Base-by-base conservation (phyloP, 176 grass and related monocot genomes). In the Oryza australiensis region DNA sequence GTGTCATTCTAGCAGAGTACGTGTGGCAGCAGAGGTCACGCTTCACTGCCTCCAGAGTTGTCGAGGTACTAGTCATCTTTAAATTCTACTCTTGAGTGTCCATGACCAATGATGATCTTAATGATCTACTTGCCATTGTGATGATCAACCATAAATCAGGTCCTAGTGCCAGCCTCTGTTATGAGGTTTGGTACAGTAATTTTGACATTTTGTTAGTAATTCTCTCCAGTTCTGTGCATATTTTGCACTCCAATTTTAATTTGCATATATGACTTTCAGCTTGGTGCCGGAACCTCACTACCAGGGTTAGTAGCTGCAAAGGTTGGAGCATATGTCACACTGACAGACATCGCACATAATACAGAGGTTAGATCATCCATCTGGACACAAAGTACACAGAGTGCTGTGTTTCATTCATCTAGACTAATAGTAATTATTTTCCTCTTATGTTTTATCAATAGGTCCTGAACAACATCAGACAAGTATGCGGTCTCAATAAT, bases 301-400 rank as follows among this genome's bases (percentile, higher is more conserved):
- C 94, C 92, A 4, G 92, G 95, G 10, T 75, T 97, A 77, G 92
- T 94, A 83, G 92, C 95, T 67, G 86, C 95, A 23, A 92, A 94
- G 60, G 74, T 91, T 72, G 90, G 92, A 78, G 88, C 86, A 67
- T 27, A 92, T 76, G 95, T 94, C 51, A 94, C 78, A 55, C 55
- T 94, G 38, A 92, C 95, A 38, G 92, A 97, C 66, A 92, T 91
- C 59, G 87, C 84, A 23, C 46, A 92, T 9, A 80, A 92, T 73
- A 11, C 77, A 77, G 74, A 91, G 70, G 95, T 94, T 45, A 53
- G 41, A n/a, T 87, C 9, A 26, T 79, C 67, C 15, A 18, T 23
- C 51, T 29, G 55, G 12, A 48, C 9, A 45, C 48, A 26, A 82
- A 75, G n/a, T 37, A 30, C 29, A 46, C 35, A 23, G 11, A 22